A percentile compares a stretch with the other conserved stretches of the same genome.
These are phyloP conservation scores for Sporothrix protearum DNA, from an alignment of 2,329 filamentous ascomycete genomes.

Conservation along the genomic window DNA sequence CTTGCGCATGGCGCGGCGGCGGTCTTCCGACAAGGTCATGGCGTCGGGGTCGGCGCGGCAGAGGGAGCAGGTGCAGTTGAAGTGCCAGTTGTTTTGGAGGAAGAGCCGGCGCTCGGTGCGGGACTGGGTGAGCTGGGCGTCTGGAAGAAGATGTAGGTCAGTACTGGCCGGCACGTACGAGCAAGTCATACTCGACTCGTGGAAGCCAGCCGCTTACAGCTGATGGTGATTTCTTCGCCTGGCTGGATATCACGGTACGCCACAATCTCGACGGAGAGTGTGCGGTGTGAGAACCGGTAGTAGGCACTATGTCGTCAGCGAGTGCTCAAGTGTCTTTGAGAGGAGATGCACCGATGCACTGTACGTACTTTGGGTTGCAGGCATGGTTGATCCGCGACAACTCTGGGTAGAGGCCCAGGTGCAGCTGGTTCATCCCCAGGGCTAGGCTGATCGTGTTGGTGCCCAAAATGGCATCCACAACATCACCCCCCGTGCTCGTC, in stretches of 20 bases:
- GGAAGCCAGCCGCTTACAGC: slow-evolving; percentile 32
- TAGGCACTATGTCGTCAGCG: slow-evolving; percentile 32
- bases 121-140: slow-evolving; percentile 25
- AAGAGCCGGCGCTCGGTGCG: slow-evolving; percentile 24
- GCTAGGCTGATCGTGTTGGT: slow-evolving; percentile 37
- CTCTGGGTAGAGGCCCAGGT: slow-evolving; percentile 36
- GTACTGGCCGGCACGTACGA: neutral
- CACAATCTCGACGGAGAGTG: slow-evolving; percentile 35
- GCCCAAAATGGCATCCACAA: slow-evolving; percentile 36
- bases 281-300: slow-evolving; percentile 35
- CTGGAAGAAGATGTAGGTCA: neutral
- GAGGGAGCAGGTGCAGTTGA: slow-evolving; percentile 32
- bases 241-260: slow-evolving; percentile 37
- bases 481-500: slow-evolving; percentile 34
- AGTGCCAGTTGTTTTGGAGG: slow-evolving; percentile 30
- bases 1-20: slow-evolving; percentile 28
- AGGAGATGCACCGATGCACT: neutral
- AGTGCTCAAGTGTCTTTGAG: neutral
- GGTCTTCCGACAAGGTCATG: slow-evolving; percentile 28
- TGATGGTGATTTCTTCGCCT: slow-evolving; percentile 39
- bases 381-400: slow-evolving; percentile 39
- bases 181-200: neutral
- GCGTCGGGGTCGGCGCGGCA: slow-evolving; percentile 29
- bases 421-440: slow-evolving; percentile 27
- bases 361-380: slow-evolving; percentile 38